phyloP scores from a whole-genome alignment of 2,329 filamentous ascomycete species.

The Aciculosporium take region DNA sequence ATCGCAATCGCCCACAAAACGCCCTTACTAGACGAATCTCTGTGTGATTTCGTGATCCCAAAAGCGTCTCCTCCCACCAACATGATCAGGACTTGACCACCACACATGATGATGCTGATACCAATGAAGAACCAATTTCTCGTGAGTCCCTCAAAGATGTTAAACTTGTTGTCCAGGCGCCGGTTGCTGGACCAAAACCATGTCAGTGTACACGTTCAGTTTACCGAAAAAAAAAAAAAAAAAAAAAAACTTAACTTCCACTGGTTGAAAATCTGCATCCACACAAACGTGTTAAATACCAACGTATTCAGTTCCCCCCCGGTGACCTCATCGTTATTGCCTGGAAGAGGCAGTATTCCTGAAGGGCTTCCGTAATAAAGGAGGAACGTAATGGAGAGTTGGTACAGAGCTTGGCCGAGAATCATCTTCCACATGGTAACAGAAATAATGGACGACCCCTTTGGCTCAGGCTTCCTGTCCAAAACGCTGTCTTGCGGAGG shows the following conservation, averaged over 20 bases:
- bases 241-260: slow-evolving; percentile 55
- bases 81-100: slow-evolving; percentile 78
- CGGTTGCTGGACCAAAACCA: slow-evolving; percentile 48
- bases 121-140: slow-evolving; percentile 79
- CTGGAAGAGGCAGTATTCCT: slow-evolving; percentile 26
- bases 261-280: slow-evolving; percentile 99
- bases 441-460: slow-evolving; percentile 54
- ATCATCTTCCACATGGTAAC: slow-evolving; percentile 99
- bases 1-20: slow-evolving; percentile 79
- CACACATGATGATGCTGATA: slow-evolving; percentile 79
- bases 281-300: slow-evolving; percentile 96
- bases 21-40: slow-evolving; percentile 36
- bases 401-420: slow-evolving; percentile 78
- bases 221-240: neutral
- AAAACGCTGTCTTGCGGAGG: slow-evolving; percentile 73
- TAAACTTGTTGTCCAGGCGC: slow-evolving; percentile 85
- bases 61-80: slow-evolving; percentile 76
- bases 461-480: slow-evolving; percentile 54
- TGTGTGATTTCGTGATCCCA: slow-evolving; percentile 38
- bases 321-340: slow-evolving; percentile 28
- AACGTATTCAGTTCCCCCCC: slow-evolving; percentile 56
- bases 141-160: slow-evolving; percentile 80
- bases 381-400: slow-evolving; percentile 65
- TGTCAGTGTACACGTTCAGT: too few relatives aligned
- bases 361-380: slow-evolving; percentile 59